Evolutionary conservation across 2,329 filamentous ascomycete genomes (phyloP), one percentile per base, ranked within the genome.

Genomic region (Neocucurbitaria cava): DNA sequence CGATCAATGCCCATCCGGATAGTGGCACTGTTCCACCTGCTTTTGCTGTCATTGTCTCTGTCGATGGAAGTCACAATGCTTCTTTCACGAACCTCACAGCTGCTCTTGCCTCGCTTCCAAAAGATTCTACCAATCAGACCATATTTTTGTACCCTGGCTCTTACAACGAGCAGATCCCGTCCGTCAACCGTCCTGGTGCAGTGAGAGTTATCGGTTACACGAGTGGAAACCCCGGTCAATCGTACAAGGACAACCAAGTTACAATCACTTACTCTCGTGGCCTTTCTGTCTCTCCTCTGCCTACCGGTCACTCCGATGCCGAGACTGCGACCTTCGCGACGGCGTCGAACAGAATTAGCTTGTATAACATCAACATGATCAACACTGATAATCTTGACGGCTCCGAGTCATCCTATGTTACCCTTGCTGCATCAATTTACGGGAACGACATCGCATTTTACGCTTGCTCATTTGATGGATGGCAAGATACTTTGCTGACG

Each of bases 131-230:
- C 0, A 77, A 77, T 1, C 83, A 85, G 52, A 83, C 81, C 58
- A 84, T 89, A 70, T 88, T 88, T 74, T 81, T 89, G 66, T 71
- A 83, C 58, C 67, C 80, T 3, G 85, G 85, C 10, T 84, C 81
- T 26, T 87, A 87, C 76, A 74, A 72, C 3, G 84, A 87, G 66
- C 85, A 87, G 65, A 81, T 87, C 23, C 80, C 79, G 52, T 77
- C 86, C 24, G 71, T 79, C 3, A 60, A 75, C 1, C 77, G 82
- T 38, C 71, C 70, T 8, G 82, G 81, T 4, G 72, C 78, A 40
- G 76, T 86, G 24, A 82, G 79, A 49, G 80, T 86, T 56, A 83
- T 84, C 61, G 86, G 87, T 5, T 83, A 82, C 62, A 87, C 86
- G 2, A 79, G 83, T 54, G 81, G 79, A 20, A 67, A 58, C 11